phyloP scores from a whole-genome alignment of 129 eudicot genomes.

The Artemisia argyi region DNA sequence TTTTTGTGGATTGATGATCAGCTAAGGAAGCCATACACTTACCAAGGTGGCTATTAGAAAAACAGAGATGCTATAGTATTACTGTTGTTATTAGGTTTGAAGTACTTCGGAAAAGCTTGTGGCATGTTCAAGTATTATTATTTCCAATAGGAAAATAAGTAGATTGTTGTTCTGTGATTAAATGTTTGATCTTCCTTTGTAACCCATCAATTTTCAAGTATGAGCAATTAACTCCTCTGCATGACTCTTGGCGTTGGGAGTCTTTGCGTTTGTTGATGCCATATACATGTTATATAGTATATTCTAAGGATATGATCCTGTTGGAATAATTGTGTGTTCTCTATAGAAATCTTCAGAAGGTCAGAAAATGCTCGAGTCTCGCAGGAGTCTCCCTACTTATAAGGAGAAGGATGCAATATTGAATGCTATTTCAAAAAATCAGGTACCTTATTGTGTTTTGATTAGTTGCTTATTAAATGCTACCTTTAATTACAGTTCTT shows the following conservation, averaged over 20 bases:
- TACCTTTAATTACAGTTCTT: not conserved
- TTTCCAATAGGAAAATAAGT: too few relatives aligned
- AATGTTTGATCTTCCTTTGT: not conserved
- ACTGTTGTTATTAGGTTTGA: too few relatives aligned
- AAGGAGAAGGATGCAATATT: slow-evolving; percentile 77
- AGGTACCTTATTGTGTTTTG: slow-evolving; percentile 41
- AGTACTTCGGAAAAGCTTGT: too few relatives aligned
- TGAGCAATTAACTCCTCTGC: not conserved
- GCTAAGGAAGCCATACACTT: too few relatives aligned
- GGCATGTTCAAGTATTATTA: too few relatives aligned
- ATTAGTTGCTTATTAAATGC: not conserved
- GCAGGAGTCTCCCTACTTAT: slow-evolving; percentile 76
- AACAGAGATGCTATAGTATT: too few relatives aligned
- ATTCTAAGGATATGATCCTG: slow-evolving; percentile 2
- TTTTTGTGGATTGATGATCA: too few relatives aligned
- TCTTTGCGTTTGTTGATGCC: not conserved
- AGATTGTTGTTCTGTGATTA: too few relatives aligned
- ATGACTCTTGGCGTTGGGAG: not conserved
- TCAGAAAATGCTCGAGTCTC: slow-evolving; percentile 62
- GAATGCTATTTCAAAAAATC: slow-evolving; percentile 60
- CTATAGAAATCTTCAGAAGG: slow-evolving; percentile 74
- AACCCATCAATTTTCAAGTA: slow-evolving; percentile 4
- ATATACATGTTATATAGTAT: not conserved
- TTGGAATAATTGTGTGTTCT: slow-evolving; percentile 16
- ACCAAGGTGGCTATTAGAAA: too few relatives aligned